A percentile compares a stretch with the other conserved stretches of the same genome.
phyloP scores from a whole-genome alignment of 202 grass and related monocot species.

The Setaria viridis region DNA sequence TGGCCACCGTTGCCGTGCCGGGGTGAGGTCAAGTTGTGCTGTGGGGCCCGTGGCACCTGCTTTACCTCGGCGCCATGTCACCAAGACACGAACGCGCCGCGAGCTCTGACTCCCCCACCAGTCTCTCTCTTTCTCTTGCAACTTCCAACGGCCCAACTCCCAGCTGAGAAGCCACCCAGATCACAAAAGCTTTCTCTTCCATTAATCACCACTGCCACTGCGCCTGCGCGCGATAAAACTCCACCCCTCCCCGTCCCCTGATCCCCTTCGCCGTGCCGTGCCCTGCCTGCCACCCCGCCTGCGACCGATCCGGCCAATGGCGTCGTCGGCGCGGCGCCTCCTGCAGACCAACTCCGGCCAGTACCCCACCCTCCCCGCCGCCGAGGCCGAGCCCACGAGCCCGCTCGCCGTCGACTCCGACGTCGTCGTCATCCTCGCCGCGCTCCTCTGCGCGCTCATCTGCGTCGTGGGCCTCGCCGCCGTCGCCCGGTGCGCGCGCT shows the following conservation, averaged over 20 bases:
- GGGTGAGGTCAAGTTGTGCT: background rate
- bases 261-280: background rate
- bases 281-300: background rate
- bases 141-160: slow-evolving; percentile 2
- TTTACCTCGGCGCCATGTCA: background rate
- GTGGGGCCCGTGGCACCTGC: background rate
- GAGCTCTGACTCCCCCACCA: background rate
- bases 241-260: background rate
- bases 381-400: slow-evolving; percentile 49
- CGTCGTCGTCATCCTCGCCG: slow-evolving; percentile 68
- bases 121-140: background rate
- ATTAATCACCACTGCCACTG: background rate
- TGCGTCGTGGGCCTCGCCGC: slow-evolving; percentile 68
- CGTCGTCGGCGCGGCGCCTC: slow-evolving; percentile 61
- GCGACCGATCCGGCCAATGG: background rate
- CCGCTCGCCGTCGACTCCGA: slow-evolving; percentile 53
- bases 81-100: background rate
- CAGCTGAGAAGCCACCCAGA: background rate
- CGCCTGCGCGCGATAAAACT: background rate
- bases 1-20: background rate
- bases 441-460: slow-evolving; percentile 75
- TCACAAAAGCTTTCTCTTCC: background rate
- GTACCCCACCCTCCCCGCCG: slow-evolving; percentile 4
- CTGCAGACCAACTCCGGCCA: slow-evolving; percentile 65
- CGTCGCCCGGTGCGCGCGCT: slow-evolving; percentile 57